Evolutionary conservation across 2,329 filamentous ascomycete species (phyloP).

Genomic region (Aurifilum marmelostoma): DNA sequence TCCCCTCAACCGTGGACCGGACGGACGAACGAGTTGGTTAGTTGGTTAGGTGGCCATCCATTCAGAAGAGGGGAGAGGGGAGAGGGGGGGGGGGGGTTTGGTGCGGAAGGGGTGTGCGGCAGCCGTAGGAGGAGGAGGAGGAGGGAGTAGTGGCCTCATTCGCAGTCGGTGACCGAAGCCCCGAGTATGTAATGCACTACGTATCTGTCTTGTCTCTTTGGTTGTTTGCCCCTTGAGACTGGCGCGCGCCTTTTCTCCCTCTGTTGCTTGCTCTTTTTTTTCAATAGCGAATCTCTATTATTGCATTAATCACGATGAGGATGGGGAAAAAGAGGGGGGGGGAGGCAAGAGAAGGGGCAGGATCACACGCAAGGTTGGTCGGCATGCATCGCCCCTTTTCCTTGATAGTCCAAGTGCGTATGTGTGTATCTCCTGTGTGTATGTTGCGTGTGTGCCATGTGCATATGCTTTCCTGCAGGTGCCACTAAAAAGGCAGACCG

Average conservation of each 20-base stretch:
- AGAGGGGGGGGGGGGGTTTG: too few relatives aligned
- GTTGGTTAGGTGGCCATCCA: neutral
- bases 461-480: neutral
- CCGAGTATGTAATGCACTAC: too few relatives aligned
- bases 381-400: too few relatives aligned
- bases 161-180: conserved; percentile 17
- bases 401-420: neutral
- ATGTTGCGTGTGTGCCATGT: too few relatives aligned
- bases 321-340: too few relatives aligned
- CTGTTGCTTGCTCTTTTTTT: neutral
- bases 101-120: too few relatives aligned
- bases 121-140: neutral
- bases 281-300: conserved; percentile 6
- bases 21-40: neutral
- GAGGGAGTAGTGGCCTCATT: neutral
- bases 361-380: too few relatives aligned
- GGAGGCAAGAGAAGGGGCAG: too few relatives aligned
- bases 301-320: conserved; percentile 9
- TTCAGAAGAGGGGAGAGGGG: too few relatives aligned
- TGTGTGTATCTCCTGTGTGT: neutral
- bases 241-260: neutral
- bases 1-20: neutral
- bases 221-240: neutral
- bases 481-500: neutral
- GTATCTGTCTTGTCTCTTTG: neutral